Evolutionary conservation across 345 rosid genomes (phyloP), one percentile per base, ranked within the genome.

Genomic region (Litchi chinensis): DNA sequence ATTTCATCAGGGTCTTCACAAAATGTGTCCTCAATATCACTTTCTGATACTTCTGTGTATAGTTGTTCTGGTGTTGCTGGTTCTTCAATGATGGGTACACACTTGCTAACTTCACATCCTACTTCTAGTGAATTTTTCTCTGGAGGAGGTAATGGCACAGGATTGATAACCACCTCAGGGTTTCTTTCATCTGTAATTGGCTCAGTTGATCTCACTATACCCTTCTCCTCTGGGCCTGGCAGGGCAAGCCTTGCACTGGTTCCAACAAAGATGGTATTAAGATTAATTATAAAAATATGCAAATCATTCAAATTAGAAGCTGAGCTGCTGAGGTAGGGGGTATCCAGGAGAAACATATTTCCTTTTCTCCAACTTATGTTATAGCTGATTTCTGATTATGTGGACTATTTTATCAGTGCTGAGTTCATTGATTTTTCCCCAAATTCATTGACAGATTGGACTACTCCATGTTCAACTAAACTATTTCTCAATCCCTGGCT

Each of bases 161-260:
- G 89, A 80, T 82, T 85, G 81, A 87, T 75, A 69, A 81, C 66
- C 77, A 73, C 78, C 50, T 82, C 67, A 46, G 89, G 78, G 83
- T 77, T 83, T 82, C 79, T 83, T 73, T 76, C 79, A 24, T 79
- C 54, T 52, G 63, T 71, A 43, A 71, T 78, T 66, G 87, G 86
- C 85, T 71, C 72, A 68, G 79, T 77, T 67, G 90, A 78, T 85
- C 80, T 79, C 54, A 89, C 84, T 78, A 90, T 80, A 73, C 83
- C 83, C 81, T 83, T 92, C 72, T 90, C 96, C 77, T 89, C 96
- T 82, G 97, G 91, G 12, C 91, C 98, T 62, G 98, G 96, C 70
- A 95, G 86, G 43, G 95, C 90, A 80, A 95, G 91, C 80, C 97
- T 92, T 74, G 99, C 95, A 85, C 99, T 95, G 88, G 76, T 76